Evolutionary conservation across 805 yeast genomes (phyloP).

Genomic region (Kluyveromyces starmeri): DNA sequence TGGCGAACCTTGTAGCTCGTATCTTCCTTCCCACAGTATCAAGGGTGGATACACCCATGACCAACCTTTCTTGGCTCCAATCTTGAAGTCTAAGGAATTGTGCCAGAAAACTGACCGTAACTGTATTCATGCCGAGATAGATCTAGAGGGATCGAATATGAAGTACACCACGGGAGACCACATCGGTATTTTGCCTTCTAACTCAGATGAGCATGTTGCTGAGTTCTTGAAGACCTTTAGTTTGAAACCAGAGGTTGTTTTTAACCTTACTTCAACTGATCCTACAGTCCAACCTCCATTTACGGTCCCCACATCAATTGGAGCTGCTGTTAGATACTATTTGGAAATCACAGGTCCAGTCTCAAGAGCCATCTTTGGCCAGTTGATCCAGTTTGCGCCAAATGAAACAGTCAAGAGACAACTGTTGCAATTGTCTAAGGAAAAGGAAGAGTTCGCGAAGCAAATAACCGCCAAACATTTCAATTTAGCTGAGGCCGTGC

Average conservation of each 20-base stretch:
- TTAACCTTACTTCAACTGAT: slow-evolving; percentile 63
- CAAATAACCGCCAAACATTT: slow-evolving; percentile 52
- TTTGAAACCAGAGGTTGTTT: slow-evolving; percentile 44
- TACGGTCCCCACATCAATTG: slow-evolving; percentile 83
- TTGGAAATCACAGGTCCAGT: slow-evolving; percentile 89
- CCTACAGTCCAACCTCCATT: slow-evolving; percentile 54
- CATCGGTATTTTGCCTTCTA: slow-evolving; percentile 90
- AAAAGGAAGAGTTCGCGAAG: slow-evolving; percentile 59
- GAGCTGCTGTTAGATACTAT: slow-evolving; percentile 74
- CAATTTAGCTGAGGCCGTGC: slow-evolving; percentile 70
- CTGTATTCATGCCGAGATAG: slow-evolving; percentile 88
- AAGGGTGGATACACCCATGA: slow-evolving; percentile 69
- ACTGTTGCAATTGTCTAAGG: slow-evolving; percentile 43
- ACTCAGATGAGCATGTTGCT: slow-evolving; percentile 66
- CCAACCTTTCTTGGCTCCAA: slow-evolving; percentile 76
- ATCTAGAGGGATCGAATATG: slow-evolving; percentile 62
- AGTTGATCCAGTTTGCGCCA: slow-evolving; percentile 79
- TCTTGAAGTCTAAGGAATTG: slow-evolving; percentile 55
- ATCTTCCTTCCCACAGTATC: slow-evolving; percentile 31
- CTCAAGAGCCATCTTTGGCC: slow-evolving; percentile 74
- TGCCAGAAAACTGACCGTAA: slow-evolving; percentile 58
- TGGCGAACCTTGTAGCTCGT: slow-evolving; percentile 74
- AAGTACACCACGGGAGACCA: slow-evolving; percentile 94
- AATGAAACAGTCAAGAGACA: slow-evolving; percentile 38
- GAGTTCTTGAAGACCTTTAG: slow-evolving; percentile 57